phyloP scores from a whole-genome alignment of 371 early-diverging fungal genomes.

The Mortierella sp. region DNA sequence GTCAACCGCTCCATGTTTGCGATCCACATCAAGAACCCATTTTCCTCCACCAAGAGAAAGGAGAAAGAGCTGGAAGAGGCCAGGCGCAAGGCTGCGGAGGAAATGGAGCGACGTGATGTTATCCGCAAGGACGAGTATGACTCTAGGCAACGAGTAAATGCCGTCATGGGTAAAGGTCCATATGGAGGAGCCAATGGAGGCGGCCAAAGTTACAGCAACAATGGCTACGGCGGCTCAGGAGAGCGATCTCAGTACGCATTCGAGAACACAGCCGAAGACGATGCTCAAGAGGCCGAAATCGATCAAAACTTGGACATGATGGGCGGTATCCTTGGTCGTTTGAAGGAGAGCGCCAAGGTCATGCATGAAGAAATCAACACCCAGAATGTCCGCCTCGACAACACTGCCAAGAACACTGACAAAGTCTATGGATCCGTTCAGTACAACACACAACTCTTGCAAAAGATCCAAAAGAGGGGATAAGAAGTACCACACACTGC shows the following conservation, averaged over 20 bases:
- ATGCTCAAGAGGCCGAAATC: slow-evolving; percentile 82
- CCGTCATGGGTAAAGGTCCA: slow-evolving; percentile 55
- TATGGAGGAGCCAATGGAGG: slow-evolving; percentile 55
- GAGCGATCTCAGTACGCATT: slow-evolving; percentile 74
- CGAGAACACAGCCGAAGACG: slow-evolving; percentile 74
- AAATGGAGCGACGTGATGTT: slow-evolving; percentile 56
- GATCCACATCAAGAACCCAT: slow-evolving; percentile 73
- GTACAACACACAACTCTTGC: slow-evolving; percentile 40
- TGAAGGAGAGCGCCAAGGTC: slow-evolving; percentile 79
- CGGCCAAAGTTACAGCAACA: slow-evolving; percentile 51
- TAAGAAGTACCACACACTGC: too few species aligned
- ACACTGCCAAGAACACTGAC: slow-evolving; percentile 61
- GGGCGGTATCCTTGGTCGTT: slow-evolving; percentile 65
- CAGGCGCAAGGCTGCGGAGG: slow-evolving; percentile 60
- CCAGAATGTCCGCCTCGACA: slow-evolving; percentile 68
- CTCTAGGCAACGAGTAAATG: slow-evolving; percentile 64
- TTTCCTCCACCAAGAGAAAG: slow-evolving; percentile 66
- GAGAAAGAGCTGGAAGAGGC: slow-evolving; percentile 63
- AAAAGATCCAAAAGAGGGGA: slow-evolving; percentile 50
- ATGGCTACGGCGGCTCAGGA: slow-evolving; percentile 63
- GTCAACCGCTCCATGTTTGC: slow-evolving; percentile 85
- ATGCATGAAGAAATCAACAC: slow-evolving; percentile 80
- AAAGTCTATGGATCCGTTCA: slow-evolving; percentile 36
- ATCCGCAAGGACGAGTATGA: slow-evolving; percentile 62
- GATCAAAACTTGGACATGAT: slow-evolving; percentile 80